These are phyloP conservation scores for Bipolaris bicolor DNA, from an alignment of 2,329 filamentous ascomycete species.

Conservation along the genomic window DNA sequence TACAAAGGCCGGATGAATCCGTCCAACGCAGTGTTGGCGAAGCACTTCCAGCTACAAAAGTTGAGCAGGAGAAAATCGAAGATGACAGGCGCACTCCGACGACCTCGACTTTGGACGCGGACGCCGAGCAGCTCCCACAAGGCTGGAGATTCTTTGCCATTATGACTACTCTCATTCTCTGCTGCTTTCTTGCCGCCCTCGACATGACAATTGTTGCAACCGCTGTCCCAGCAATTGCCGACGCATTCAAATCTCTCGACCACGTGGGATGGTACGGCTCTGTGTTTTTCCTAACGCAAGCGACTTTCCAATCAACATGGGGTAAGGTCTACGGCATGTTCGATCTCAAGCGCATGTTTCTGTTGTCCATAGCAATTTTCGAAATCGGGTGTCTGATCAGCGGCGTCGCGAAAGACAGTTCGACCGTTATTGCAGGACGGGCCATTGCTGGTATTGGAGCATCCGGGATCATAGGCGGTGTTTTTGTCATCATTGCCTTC, in stretches of 20 bases:
- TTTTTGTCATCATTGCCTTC: slow-evolving; percentile 17
- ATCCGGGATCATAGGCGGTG: not conserved
- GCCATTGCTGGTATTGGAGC: not conserved
- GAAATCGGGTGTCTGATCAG: not conserved
- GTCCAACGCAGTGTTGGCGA: too few species aligned
- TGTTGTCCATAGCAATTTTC: not conserved
- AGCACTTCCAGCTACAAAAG: too few species aligned
- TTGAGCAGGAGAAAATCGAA: too few species aligned
- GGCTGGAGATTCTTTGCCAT: not conserved
- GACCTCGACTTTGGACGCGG: too few species aligned
- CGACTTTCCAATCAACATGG: not conserved
- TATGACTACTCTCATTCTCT: not conserved
- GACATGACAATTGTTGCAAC: not conserved
- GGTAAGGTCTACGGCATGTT: not conserved
- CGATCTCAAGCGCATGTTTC: not conserved
- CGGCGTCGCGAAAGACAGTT: not conserved
- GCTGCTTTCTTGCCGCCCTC: not conserved
- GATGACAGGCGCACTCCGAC: too few species aligned
- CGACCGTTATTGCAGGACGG: not conserved
- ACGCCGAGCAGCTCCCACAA: not conserved
- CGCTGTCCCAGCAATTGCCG: not conserved
- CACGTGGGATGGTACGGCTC: not conserved
- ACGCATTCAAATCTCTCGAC: not conserved
- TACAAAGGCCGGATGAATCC: too few species aligned
- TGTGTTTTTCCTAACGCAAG: not conserved